Conservation (phyloP, 1,139 yeast genomes). For the Wickerhamiella infanticola region DNA sequence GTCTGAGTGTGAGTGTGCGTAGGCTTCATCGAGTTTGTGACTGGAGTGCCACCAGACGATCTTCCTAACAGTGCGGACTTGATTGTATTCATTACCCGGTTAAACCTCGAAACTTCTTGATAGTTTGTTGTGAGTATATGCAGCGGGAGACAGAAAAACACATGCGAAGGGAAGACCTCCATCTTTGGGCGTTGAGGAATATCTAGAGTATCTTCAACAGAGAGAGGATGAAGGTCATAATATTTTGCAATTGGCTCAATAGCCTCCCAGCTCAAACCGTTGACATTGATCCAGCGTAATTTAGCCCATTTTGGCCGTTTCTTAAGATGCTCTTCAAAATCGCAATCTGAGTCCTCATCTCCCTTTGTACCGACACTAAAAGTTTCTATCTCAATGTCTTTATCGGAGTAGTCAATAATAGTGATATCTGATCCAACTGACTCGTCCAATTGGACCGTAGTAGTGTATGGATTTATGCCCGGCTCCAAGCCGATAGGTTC, state of each 20-base stretch:
- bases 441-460: conserved; percentile 31
- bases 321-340: conserved; percentile 14
- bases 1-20: neutral
- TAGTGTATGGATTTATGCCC: conserved; percentile 35
- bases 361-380: conserved; percentile 11
- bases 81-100: neutral
- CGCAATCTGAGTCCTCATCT: conserved; percentile 1
- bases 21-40: neutral
- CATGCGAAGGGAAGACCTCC: conserved; percentile 34
- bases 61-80: neutral
- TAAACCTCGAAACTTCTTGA: neutral
- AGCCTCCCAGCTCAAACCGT: conserved; percentile 42
- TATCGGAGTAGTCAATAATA: conserved; percentile 32
- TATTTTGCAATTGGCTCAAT: conserved; percentile 28
- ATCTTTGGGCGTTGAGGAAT: conserved; percentile 41
- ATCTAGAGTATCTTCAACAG: conserved; percentile 44
- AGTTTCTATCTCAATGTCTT: conserved; percentile 21
- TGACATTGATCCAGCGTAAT: conserved; percentile 40
- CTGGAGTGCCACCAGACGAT: neutral
- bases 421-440: conserved; percentile 35
- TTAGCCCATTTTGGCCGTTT: conserved; percentile 31
- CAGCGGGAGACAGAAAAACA: conserved; percentile 37
- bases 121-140: conserved; percentile 14
- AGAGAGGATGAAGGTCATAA: conserved; percentile 32
- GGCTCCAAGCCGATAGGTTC: conserved; percentile 29